Percentiles rank a stretch among this genome's conserved stretches.
phyloP scores from a whole-genome alignment of 2,329 filamentous ascomycete species.

The Arthrobotrys pseudoclavata region DNA sequence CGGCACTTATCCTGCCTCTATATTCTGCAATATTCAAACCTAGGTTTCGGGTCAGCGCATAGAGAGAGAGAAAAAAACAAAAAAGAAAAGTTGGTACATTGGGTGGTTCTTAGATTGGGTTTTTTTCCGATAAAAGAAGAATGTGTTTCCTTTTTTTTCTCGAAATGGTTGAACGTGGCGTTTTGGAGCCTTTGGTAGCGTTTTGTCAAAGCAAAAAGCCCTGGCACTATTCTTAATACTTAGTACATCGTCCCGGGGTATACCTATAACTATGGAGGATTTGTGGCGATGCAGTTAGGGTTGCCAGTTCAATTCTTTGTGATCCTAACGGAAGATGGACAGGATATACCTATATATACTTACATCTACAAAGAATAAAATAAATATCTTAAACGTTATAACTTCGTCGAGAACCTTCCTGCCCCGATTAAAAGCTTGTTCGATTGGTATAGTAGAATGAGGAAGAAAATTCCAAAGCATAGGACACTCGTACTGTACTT shows the following conservation, averaged over 20 bases:
- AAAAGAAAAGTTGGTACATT: background rate
- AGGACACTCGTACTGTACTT: too few relatives aligned
- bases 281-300: background rate
- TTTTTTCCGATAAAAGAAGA: background rate
- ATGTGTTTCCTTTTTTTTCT: background rate
- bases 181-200: slow-evolving; percentile 17
- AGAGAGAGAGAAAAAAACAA: background rate
- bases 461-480: too few relatives aligned
- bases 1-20: slow-evolving; percentile 45
- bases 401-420: too few relatives aligned
- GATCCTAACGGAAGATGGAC: too few relatives aligned
- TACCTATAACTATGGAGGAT: background rate
- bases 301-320: slow-evolving; percentile 11
- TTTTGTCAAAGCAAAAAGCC: background rate
- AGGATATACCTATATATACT: background rate
- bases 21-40: slow-evolving; percentile 54
- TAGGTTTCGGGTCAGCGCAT: slow-evolving; percentile 37
- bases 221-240: slow-evolving; percentile 19
- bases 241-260: slow-evolving; percentile 5
- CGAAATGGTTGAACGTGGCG: slow-evolving; percentile 10
- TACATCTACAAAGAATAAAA: background rate
- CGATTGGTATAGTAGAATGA: too few relatives aligned
- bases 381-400: too few relatives aligned
- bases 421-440: too few relatives aligned
- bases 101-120: background rate